Percentiles rank a stretch among this genome's conserved stretches.
Evolutionary conservation across 2,329 filamentous ascomycete genomes (phyloP).

Genomic region (Aureobasidium sp.): DNA sequence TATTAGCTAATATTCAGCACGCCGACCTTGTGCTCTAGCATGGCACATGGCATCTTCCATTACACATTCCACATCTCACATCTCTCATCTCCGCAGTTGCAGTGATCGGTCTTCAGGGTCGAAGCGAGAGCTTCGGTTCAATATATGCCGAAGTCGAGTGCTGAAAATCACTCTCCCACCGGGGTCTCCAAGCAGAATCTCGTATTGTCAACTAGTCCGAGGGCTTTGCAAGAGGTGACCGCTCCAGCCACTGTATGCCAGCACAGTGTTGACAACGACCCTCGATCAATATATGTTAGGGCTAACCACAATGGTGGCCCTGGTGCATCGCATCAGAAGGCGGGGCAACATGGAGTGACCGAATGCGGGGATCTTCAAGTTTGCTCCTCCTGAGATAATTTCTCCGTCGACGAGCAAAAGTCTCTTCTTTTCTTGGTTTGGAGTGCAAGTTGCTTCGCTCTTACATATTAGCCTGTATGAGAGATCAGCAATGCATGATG

Average conservation of each 20-base stretch:
- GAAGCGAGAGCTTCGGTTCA: not conserved
- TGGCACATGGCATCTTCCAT: not conserved
- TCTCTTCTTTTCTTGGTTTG: not conserved
- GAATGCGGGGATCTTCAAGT: slow-evolving; percentile 8
- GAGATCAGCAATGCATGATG: slow-evolving; percentile 12
- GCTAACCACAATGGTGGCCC: not conserved
- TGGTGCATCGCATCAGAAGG: not conserved
- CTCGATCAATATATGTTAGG: not conserved
- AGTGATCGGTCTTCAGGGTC: not conserved
- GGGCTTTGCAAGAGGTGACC: not conserved
- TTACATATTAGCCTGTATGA: slow-evolving; percentile 9
- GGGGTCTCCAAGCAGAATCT: not conserved
- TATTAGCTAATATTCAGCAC: not conserved
- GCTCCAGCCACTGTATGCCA: not conserved
- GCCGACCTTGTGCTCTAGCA: not conserved
- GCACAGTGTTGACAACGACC: not conserved
- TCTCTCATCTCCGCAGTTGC: not conserved
- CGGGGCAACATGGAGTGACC: slow-evolving; percentile 2
- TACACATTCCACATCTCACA: not conserved
- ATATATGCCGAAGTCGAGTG: not conserved
- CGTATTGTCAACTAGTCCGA: not conserved
- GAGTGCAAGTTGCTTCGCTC: not conserved
- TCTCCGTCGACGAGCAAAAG: slow-evolving; percentile 8
- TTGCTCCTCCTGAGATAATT: slow-evolving; percentile 2
- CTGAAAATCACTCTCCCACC: not conserved